Conservation (phyloP, 164 flowering plant species). For the Stephania cephalantha region DNA sequence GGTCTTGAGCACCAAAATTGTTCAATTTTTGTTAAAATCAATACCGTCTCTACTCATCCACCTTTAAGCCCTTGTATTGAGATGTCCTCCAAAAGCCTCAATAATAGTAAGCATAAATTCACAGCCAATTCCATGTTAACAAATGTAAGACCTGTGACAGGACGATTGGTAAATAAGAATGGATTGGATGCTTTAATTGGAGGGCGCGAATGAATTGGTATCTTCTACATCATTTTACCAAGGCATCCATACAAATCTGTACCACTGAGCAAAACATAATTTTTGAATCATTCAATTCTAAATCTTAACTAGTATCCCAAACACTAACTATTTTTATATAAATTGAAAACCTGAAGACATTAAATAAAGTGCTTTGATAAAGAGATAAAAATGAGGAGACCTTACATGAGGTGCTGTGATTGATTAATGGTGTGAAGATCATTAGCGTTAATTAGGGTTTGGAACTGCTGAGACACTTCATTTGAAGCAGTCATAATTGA, state of each 20-base stretch:
- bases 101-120: too few relatives aligned
- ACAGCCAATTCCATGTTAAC: too few relatives aligned
- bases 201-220: too few relatives aligned
- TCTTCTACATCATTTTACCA: background rate
- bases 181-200: too few relatives aligned
- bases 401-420: conserved; percentile 63
- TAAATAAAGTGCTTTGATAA: background rate
- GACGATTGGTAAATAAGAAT: too few relatives aligned
- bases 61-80: too few relatives aligned
- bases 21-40: too few relatives aligned
- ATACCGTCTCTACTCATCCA: too few relatives aligned
- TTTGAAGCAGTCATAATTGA: conserved; percentile 36
- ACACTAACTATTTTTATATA: background rate
- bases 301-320: background rate
- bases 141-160: too few relatives aligned
- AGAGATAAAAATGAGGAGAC: conserved; percentile 3
- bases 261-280: background rate
- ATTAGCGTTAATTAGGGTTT: conserved; percentile 48
- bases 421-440: conserved; percentile 60
- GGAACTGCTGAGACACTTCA: conserved; percentile 49
- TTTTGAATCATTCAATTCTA: background rate
- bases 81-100: too few relatives aligned
- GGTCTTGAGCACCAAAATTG: too few relatives aligned
- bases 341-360: too few relatives aligned
- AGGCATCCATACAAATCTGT: background rate